A percentile compares a stretch with the other conserved stretches of the same genome.
These are phyloP conservation scores for Rhizopogon sp. DNA, from an alignment of 768 basidiomycete species.

Conservation along the genomic window DNA sequence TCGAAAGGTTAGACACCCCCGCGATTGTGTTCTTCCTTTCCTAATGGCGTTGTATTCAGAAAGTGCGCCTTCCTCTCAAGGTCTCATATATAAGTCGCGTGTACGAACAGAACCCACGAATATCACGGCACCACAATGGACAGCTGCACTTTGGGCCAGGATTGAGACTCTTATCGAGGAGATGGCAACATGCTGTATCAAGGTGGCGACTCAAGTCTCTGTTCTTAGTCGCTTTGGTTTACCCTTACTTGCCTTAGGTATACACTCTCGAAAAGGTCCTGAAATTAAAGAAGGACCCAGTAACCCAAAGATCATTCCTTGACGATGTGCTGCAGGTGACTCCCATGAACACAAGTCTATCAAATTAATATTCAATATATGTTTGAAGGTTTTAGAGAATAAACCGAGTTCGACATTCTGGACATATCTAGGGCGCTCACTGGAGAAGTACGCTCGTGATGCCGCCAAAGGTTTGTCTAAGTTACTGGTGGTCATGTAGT, in stretches of 20 bases:
- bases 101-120: conserved; percentile 89
- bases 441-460: conserved; percentile 82
- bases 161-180: conserved; percentile 83
- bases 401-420: conserved; percentile 92
- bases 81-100: conserved; percentile 74
- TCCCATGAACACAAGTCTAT: background rate
- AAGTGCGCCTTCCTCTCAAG: conserved; percentile 22
- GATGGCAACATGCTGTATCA: conserved; percentile 87
- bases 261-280: conserved; percentile 95
- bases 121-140: conserved; percentile 82
- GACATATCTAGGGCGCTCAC: conserved; percentile 70
- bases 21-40: background rate
- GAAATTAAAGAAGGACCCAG: conserved; percentile 78
- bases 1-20: conserved; percentile 53
- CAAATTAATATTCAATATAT: background rate
- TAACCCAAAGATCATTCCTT: conserved; percentile 73
- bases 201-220: conserved; percentile 38
- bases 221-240: background rate
- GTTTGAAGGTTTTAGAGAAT: conserved; percentile 69
- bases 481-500: background rate
- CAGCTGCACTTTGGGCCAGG: conserved; percentile 72
- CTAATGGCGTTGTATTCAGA: conserved; percentile 4
- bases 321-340: conserved; percentile 90
- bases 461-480: conserved; percentile 60
- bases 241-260: conserved; percentile 46